These are phyloP conservation scores for Ostreobium quekettii DNA, from an alignment of 139 green algal species.

Conservation along the genomic window DNA sequence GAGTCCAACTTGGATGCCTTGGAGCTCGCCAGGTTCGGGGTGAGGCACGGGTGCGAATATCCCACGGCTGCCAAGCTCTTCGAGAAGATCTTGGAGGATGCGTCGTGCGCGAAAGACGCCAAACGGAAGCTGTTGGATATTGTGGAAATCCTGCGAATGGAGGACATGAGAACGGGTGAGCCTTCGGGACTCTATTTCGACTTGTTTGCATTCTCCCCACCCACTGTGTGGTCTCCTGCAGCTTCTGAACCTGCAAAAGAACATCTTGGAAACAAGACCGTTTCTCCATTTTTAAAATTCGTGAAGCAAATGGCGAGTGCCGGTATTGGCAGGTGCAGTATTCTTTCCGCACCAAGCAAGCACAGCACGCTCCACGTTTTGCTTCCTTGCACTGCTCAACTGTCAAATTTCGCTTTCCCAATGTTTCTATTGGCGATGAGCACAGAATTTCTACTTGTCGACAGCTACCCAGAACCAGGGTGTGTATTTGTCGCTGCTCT, in stretches of 20 bases:
- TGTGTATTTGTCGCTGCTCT: not conserved
- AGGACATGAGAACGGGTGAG: slow-evolving; percentile 33
- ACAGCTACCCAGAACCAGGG: no score
- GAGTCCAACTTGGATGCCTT: not conserved
- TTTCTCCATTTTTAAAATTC: no score
- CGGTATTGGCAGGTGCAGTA: no score
- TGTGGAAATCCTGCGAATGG: slow-evolving; percentile 29
- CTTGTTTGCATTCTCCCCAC: not conserved
- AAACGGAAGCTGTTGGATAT: slow-evolving; percentile 32
- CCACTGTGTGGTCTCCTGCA: not conserved
- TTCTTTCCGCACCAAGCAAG: no score
- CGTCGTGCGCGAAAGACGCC: slow-evolving; percentile 18
- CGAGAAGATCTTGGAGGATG: not conserved
- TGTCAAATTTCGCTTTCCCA: no score
- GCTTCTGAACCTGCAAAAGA: not conserved
- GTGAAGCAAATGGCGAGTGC: no score
- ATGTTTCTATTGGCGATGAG: no score
- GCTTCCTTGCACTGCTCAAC: no score
- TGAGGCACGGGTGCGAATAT: not conserved
- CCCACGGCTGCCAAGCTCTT: not conserved
- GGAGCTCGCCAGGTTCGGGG: not conserved
- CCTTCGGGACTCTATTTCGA: not conserved
- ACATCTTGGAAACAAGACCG: no score
- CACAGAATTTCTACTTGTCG: no score
- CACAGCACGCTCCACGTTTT: no score